Percentiles rank a stretch among this genome's conserved stretches.
These are phyloP conservation scores for Collybiopsis luxurians DNA, from an alignment of 768 basidiomycete species.

Conservation along the genomic window DNA sequence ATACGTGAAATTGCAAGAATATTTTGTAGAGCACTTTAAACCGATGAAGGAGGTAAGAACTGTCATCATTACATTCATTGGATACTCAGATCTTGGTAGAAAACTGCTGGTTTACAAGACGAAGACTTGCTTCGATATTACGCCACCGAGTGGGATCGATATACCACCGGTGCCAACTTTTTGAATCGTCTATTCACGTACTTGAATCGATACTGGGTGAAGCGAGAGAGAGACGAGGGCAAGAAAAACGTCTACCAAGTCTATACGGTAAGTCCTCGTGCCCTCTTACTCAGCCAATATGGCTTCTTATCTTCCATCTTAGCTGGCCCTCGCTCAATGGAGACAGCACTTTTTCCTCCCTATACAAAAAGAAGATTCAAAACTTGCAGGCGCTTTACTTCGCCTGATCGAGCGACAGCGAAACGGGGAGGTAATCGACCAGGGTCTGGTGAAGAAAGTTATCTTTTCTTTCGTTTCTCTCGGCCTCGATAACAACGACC, in stretches of 20 bases:
- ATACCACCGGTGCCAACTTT: constrained; percentile 96
- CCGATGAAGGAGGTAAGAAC: constrained; percentile 46
- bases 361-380: constrained; percentile 75
- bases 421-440: constrained; percentile 92
- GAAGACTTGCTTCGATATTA: constrained; percentile 90
- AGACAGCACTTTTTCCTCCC: constrained; percentile 86
- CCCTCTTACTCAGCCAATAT: neutral
- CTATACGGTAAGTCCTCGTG: constrained; percentile 81
- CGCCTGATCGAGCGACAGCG: constrained; percentile 90
- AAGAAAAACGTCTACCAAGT: constrained; percentile 91
- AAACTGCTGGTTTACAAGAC: constrained; percentile 78
- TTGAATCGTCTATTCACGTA: constrained; percentile 97
- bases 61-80: neutral
- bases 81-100: constrained; percentile 38
- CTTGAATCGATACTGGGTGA: constrained; percentile 98
- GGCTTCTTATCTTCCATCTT: constrained; percentile 5
- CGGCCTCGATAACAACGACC: constrained; percentile 88
- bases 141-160: constrained; percentile 90
- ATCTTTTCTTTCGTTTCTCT: constrained; percentile 94
- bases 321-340: constrained; percentile 97
- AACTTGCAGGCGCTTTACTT: constrained; percentile 85
- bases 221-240: constrained; percentile 96
- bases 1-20: constrained; percentile 91
- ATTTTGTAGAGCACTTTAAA: constrained; percentile 84
- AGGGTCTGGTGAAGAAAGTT: constrained; percentile 89